Percentiles rank a stretch among this genome's conserved stretches.
Evolutionary conservation across 208 protist species (phyloP).

Genomic region (Entamoeba histolytica): DNA sequence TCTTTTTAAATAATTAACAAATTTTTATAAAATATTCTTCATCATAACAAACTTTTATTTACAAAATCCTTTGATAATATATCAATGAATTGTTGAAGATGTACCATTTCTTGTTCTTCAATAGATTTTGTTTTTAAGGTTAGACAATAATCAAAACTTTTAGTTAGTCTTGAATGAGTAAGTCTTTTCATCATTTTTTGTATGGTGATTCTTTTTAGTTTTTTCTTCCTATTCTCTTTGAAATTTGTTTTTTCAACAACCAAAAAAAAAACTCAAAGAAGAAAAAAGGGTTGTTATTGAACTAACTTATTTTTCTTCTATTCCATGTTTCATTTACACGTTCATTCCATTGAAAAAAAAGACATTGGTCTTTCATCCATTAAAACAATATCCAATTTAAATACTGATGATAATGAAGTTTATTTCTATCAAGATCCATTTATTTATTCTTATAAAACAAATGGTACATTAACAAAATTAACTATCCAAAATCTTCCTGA

Average conservation of each 20-base stretch:
- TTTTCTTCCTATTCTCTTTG: too few species aligned
- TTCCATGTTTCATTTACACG: neutral
- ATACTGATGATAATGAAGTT: neutral
- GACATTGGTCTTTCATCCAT: neutral
- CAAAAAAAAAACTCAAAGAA: too few species aligned
- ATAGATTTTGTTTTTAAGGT: neutral
- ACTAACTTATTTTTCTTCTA: too few species aligned
- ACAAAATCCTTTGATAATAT: neutral
- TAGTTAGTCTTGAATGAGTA: too few species aligned
- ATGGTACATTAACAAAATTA: neutral
- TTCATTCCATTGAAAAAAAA: neutral
- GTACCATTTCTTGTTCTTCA: neutral
- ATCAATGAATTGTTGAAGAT: neutral
- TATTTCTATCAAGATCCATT: neutral
- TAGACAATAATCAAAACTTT: too few species aligned
- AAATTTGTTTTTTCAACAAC: too few species aligned
- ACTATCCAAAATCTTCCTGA: neutral
- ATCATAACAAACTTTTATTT: neutral
- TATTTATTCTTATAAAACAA: neutral
- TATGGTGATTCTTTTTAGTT: too few species aligned
- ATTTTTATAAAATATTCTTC: neutral
- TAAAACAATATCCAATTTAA: neutral
- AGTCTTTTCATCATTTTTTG: too few species aligned
- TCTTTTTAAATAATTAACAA: neutral
- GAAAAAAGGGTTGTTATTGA: too few species aligned